Conservation (phyloP, 2,329 filamentous ascomycete genomes). For the Fusarium fujikuroi region DNA sequence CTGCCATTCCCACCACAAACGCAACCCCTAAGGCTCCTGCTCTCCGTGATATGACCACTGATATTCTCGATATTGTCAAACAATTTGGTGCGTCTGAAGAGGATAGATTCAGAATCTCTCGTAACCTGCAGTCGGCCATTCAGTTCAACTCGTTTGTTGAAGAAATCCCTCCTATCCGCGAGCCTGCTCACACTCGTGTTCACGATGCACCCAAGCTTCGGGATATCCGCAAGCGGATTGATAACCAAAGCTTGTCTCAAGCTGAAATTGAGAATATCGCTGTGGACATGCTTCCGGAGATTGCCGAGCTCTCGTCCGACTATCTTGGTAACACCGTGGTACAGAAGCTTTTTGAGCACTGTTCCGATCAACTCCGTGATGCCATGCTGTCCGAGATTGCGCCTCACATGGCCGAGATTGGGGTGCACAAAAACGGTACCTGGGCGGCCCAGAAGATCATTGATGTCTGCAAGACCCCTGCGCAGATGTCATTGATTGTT, state of each 20-base stretch:
- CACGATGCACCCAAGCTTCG: conserved; percentile 95
- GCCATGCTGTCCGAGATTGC: conserved; percentile 90
- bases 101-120: conserved; percentile 77
- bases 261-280: conserved; percentile 93
- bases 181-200: conserved; percentile 87
- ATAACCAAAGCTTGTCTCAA: conserved; percentile 88
- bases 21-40: conserved; percentile 74
- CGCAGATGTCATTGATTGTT: conserved; percentile 86
- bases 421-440: conserved; percentile 98
- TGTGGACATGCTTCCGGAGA: conserved; percentile 93
- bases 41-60: conserved; percentile 79
- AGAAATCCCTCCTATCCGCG: conserved; percentile 89
- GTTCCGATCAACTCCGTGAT: conserved; percentile 89
- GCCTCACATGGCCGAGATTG: conserved; percentile 94
- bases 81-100: conserved; percentile 88
- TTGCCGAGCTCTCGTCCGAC: conserved; percentile 93
- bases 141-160: conserved; percentile 76
- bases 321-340: conserved; percentile 99
- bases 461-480: conserved; percentile 87
- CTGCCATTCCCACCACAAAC: conserved; percentile 46
- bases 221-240: conserved; percentile 96
- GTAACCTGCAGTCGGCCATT: conserved; percentile 80
- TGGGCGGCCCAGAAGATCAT: conserved; percentile 99
- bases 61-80: conserved; percentile 86
- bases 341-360: conserved; percentile 97